Evolutionary conservation across 345 rosid species (phyloP), one percentile per base, ranked within the genome.

Genomic region (Cochlearia excelsa): DNA sequence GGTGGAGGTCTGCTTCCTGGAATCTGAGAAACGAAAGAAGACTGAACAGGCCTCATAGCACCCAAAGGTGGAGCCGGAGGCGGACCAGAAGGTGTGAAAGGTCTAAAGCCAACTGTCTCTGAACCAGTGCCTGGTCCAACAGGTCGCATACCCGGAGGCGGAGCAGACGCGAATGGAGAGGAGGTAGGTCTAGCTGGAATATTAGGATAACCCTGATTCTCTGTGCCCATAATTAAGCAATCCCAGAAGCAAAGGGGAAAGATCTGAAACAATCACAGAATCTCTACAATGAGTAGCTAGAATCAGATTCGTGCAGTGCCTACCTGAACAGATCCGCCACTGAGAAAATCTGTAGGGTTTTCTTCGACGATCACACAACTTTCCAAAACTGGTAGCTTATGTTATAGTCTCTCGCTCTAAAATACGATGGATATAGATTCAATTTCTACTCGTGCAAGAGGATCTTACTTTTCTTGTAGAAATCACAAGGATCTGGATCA

Each of bases 91-190:
- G 86, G 52, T 7, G 75, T 30, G 16, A 75, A 27, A 64, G 82
- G 80, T 68, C 93, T 78, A 53, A 71, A 81, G 30, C 82, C 70
- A 68, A 69, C 59, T 30, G 64, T 50, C 41, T 74, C 82, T 11
- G 86, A 50, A 61, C 84, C 85, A 9, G 64, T 75, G 54, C 59
- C 54, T 1, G 84, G 82, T 56, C 83, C 82, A 68, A 76, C 73
- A 62, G 85, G 85, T 3, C 84, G 89, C 27, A 79, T 67, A 33
- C 65, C 72, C 5, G 78, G 59, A 2, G 85, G 91, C 26, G 89
- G 83, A 54, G 84, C 72, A 62, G 86, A 66, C 35, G 89, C 78
- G 66, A 84, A 85, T 11, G 94, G 91, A 5, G 84, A 51, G 26
- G 77, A 16, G 2, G 81, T 52, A 65, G 86, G 81, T 50, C 84